phyloP scores from a whole-genome alignment of 495 filamentous ascomycete genomes.

The Neurospora cerealis region DNA sequence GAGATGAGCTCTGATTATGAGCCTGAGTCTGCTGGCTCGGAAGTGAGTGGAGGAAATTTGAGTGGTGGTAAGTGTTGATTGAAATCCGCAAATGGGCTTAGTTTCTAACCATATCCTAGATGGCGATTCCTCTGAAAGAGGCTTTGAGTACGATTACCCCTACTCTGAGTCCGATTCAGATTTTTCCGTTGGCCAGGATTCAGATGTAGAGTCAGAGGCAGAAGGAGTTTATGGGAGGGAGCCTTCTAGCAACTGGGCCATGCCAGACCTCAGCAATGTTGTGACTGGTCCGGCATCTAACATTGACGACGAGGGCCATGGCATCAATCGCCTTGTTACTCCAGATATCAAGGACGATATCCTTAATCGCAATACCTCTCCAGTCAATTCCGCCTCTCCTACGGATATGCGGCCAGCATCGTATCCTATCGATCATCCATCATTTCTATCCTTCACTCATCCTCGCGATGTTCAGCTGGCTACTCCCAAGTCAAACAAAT shows the following conservation, averaged over 20 bases:
- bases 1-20: slow-evolving; percentile 3
- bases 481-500: background rate
- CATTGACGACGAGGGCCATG: background rate
- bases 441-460: slow-evolving; percentile 2
- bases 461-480: background rate
- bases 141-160: background rate
- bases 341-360: background rate
- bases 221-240: background rate
- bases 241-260: background rate
- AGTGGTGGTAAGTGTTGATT: background rate
- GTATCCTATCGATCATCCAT: background rate
- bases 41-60: slow-evolving; percentile 9
- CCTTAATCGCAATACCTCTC: background rate
- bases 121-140: background rate
- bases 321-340: background rate
- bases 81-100: background rate
- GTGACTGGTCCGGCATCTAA: background rate
- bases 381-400: slow-evolving; percentile 1
- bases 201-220: background rate
- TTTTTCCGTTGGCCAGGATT: background rate
- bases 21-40: slow-evolving; percentile 14
- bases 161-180: background rate
- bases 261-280: background rate
- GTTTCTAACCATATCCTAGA: background rate
- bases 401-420: background rate